Evolutionary conservation across 305 asterid species (phyloP).

Genomic region (Fraxinus sp.): DNA sequence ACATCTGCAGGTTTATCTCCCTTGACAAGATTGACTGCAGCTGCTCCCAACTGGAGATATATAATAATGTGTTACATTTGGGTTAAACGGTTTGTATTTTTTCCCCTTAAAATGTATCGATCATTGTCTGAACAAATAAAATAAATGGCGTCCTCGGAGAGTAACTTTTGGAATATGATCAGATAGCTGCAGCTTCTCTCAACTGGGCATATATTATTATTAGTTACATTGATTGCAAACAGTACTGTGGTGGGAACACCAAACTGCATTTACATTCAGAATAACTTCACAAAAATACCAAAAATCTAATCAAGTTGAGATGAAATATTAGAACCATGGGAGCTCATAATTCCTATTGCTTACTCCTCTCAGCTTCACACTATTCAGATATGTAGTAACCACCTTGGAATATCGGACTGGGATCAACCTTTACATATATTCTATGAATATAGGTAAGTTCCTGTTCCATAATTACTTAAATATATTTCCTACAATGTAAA

Average conservation of each 20-base stretch:
- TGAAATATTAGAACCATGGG: neutral
- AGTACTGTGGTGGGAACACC: neutral
- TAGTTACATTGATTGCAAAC: neutral
- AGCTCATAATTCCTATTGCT: neutral
- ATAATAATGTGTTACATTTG: slow-evolving; percentile 19
- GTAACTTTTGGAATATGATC: neutral
- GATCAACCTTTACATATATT: neutral
- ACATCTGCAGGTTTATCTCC: slow-evolving; percentile 98
- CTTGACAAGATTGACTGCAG: slow-evolving; percentile 86
- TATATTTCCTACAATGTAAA: neutral
- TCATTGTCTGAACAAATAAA: slow-evolving; percentile 1
- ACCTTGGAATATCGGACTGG: neutral
- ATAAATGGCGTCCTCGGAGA: neutral
- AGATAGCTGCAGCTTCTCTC: slow-evolving; percentile 9
- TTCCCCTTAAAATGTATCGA: slow-evolving; percentile 14
- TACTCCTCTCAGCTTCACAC: neutral
- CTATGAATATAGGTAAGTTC: neutral
- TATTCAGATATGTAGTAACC: neutral
- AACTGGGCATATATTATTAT: neutral
- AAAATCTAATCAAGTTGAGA: slow-evolving; percentile 1
- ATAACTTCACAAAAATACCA: slow-evolving; percentile 10
- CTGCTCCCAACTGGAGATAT: slow-evolving; percentile 77
- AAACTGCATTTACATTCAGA: slow-evolving; percentile 16
- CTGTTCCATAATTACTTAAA: neutral
- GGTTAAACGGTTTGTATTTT: neutral